Evolutionary conservation across 495 filamentous ascomycete species (phyloP).

Genomic region (Penicillium crystallinum): DNA sequence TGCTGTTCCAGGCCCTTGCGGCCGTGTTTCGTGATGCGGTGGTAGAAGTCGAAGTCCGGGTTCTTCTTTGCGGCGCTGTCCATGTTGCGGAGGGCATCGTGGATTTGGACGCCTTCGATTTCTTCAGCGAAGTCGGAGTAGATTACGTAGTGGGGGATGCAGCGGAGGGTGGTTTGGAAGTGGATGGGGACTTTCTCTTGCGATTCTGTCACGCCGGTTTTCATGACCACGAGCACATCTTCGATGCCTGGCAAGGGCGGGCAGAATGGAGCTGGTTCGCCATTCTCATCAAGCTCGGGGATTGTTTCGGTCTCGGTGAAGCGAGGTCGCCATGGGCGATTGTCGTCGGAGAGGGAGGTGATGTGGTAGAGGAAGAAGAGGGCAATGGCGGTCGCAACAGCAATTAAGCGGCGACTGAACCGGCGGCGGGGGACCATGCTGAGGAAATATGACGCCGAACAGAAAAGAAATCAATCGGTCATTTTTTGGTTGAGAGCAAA

Average conservation of each 20-base stretch:
- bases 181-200: slow-evolving; percentile 44
- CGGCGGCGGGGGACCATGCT: slow-evolving; percentile 29
- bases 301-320: slow-evolving; percentile 1
- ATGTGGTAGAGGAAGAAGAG: slow-evolving; percentile 34
- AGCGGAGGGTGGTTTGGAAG: slow-evolving; percentile 47
- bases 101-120: slow-evolving; percentile 41
- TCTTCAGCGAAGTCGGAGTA: slow-evolving; percentile 51
- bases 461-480: slow-evolving; percentile 12
- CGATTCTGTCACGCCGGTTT: slow-evolving; percentile 44
- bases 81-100: slow-evolving; percentile 46
- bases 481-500: slow-evolving; percentile 1
- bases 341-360: slow-evolving; percentile 16
- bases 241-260: slow-evolving; percentile 40
- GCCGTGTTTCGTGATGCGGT: slow-evolving; percentile 38
- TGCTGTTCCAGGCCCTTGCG: slow-evolving; percentile 34
- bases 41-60: slow-evolving; percentile 50
- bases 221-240: slow-evolving; percentile 42
- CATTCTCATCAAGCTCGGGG: slow-evolving; percentile 8
- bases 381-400: slow-evolving; percentile 21
- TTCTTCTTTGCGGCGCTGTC: slow-evolving; percentile 31
- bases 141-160: slow-evolving; percentile 50
- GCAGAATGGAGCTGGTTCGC: slow-evolving; percentile 22
- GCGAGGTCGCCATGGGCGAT: slow-evolving; percentile 2
- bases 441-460: not conserved
- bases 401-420: slow-evolving; percentile 27